phyloP scores from a whole-genome alignment of 2,329 filamentous ascomycete genomes.

The Fusarium longipes region DNA sequence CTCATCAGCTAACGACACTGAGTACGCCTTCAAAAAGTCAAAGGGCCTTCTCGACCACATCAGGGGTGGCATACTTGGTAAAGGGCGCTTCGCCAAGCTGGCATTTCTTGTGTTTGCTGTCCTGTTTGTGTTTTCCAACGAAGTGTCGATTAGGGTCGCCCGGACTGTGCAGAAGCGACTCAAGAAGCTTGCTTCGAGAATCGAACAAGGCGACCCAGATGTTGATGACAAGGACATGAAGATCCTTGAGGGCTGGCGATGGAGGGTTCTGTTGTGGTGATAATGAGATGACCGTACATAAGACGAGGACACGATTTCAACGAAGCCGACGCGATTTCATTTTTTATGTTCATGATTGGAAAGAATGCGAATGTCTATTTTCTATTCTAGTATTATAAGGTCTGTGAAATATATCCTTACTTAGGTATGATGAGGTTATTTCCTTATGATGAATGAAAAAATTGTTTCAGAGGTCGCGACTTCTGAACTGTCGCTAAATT shows the following conservation, averaged over 20 bases:
- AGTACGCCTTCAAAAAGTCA: constrained; percentile 66
- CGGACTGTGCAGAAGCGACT: constrained; percentile 63
- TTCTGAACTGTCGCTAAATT: constrained; percentile 10
- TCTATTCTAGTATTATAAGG: not conserved
- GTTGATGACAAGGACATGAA: constrained; percentile 62
- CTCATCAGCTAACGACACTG: constrained; percentile 61
- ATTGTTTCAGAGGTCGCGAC: not conserved
- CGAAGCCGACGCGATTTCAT: constrained; percentile 43
- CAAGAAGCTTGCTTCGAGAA: constrained; percentile 58
- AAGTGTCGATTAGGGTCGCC: constrained; percentile 66
- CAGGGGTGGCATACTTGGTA: constrained; percentile 57
- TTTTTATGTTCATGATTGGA: constrained; percentile 15
- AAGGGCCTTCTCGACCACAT: constrained; percentile 63
- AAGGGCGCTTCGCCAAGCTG: constrained; percentile 60
- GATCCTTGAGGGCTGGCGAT: constrained; percentile 65
- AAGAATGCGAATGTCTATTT: constrained; percentile 11
- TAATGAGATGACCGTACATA: constrained; percentile 35
- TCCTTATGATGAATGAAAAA: not conserved
- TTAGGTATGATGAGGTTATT: not conserved
- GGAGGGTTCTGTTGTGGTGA: constrained; percentile 64
- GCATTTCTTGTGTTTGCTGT: constrained; percentile 67
- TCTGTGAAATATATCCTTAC: not conserved
- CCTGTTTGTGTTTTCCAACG: constrained; percentile 68
- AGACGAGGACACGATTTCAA: constrained; percentile 50
- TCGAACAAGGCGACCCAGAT: constrained; percentile 60